phyloP scores from a whole-genome alignment of 208 protist genomes.

The Crithidia expoeki region DNA sequence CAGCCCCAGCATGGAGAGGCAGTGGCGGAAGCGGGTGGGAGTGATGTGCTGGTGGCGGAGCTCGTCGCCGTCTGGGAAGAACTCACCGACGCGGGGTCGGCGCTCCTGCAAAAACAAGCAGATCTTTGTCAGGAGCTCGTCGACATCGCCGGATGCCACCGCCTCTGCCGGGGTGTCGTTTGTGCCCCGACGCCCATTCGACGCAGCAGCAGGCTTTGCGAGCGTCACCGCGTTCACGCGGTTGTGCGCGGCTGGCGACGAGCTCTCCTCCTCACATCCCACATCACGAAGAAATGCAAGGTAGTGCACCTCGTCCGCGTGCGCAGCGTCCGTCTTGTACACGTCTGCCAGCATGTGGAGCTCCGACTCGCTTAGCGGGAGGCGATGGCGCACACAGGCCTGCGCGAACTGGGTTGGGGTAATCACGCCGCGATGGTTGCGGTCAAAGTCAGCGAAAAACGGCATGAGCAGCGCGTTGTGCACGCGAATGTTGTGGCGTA shows the following conservation, averaged over 20 bases:
- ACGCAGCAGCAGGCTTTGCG: neutral
- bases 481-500: conserved; percentile 63
- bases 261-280: conserved; percentile 42
- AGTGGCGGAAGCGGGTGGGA: conserved; percentile 76
- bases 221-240: neutral
- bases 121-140: conserved; percentile 55
- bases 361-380: conserved; percentile 56
- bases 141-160: no score
- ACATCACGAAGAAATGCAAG: conserved; percentile 75
- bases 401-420: conserved; percentile 60
- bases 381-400: conserved; percentile 70
- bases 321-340: conserved; percentile 50
- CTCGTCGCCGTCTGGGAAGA: conserved; percentile 88
- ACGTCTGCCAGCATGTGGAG: conserved; percentile 37
- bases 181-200: no score
- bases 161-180: conserved; percentile 26
- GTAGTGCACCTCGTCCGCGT: conserved; percentile 55
- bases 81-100: conserved; percentile 66
- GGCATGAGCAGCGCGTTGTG: conserved; percentile 76
- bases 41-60: conserved; percentile 83
- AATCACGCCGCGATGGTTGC: conserved; percentile 71
- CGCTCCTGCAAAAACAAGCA: conserved; percentile 78
- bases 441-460: conserved; percentile 91
- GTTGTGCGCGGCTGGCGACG: neutral
- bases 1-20: conserved; percentile 77